A percentile compares a stretch with the other conserved stretches of the same genome.
Evolutionary conservation across 495 filamentous ascomycete species (phyloP).

Genomic region (Pyronema omphalodes): DNA sequence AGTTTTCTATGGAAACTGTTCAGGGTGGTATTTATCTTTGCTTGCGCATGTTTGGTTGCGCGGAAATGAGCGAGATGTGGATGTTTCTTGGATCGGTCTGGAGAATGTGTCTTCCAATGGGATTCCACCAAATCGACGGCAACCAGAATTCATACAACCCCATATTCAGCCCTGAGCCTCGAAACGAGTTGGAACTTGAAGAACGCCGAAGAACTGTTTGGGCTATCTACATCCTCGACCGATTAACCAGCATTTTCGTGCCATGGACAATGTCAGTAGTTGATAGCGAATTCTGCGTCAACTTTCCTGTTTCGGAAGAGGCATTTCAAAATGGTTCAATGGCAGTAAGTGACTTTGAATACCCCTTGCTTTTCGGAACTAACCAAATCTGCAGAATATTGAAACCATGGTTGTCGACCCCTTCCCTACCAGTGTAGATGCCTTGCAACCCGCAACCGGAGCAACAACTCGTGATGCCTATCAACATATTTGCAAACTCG

Average conservation of each 20-base stretch:
- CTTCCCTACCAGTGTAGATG: conserved; percentile 14
- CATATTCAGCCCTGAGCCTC: conserved; percentile 14
- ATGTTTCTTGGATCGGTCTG: conserved; percentile 18
- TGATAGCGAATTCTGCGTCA: conserved; percentile 20
- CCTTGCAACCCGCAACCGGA: conserved; percentile 8
- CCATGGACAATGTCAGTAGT: conserved; percentile 15
- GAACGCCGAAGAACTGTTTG: conserved; percentile 18
- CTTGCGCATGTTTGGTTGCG: conserved; percentile 14
- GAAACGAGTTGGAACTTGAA: conserved; percentile 20
- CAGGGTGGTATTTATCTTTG: conserved; percentile 21
- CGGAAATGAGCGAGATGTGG: conserved; percentile 19
- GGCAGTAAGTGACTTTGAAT: conserved; percentile 9
- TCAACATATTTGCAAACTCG: conserved; percentile 19
- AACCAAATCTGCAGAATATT: conserved; percentile 11
- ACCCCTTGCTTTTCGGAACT: background rate
- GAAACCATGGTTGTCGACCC: conserved; percentile 20
- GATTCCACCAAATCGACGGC: conserved; percentile 19
- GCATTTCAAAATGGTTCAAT: conserved; percentile 22
- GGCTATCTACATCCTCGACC: conserved; percentile 18
- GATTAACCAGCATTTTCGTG: conserved; percentile 12
- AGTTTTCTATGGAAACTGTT: conserved; percentile 14
- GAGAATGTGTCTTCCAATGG: conserved; percentile 19
- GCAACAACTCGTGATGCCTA: conserved; percentile 11
- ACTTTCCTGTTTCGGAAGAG: conserved; percentile 21
- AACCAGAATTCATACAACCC: conserved; percentile 4